These are phyloP conservation scores for Apiotrichum brassicae DNA, from an alignment of 1,284 basidiomycete species.

Conservation along the genomic window DNA sequence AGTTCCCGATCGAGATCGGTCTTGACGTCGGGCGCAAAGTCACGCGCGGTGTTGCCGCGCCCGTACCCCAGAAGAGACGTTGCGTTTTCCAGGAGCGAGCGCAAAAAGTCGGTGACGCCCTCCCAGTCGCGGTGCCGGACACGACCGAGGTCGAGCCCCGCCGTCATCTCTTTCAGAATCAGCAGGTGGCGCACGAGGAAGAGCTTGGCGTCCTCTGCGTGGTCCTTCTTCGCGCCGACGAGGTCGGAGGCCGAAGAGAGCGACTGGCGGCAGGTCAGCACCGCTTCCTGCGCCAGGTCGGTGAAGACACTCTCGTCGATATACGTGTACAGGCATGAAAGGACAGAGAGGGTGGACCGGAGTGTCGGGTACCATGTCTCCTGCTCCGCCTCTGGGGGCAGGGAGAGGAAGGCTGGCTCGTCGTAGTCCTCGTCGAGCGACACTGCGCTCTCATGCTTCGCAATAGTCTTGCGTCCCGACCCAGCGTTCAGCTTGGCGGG, in stretches of 20 bases:
- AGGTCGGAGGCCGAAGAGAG: constrained; percentile 63
- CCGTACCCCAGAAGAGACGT: constrained; percentile 56
- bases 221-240: constrained; percentile 54
- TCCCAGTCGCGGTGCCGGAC: constrained; percentile 45
- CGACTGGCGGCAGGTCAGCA: constrained; percentile 71
- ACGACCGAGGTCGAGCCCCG: constrained; percentile 61
- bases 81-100: constrained; percentile 64
- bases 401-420: constrained; percentile 56
- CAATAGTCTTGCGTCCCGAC: constrained; percentile 9
- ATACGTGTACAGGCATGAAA: constrained; percentile 79
- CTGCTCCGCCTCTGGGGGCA: constrained; percentile 66
- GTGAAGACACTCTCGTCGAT: constrained; percentile 88
- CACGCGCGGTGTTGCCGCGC: constrained; percentile 16
- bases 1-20: constrained; percentile 78
- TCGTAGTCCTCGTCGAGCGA: constrained; percentile 42
- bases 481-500: constrained; percentile 56
- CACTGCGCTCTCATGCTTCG: constrained; percentile 14
- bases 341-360: constrained; percentile 74
- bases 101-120: constrained; percentile 58
- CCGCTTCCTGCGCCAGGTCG: constrained; percentile 86
- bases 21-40: constrained; percentile 40
- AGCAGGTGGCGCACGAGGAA: constrained; percentile 86
- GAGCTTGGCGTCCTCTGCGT: constrained; percentile 61
- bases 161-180: constrained; percentile 80
- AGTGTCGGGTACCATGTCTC: constrained; percentile 86